phyloP scores from a whole-genome alignment of 1,139 yeast genomes.

The Candida sanyaensis region DNA sequence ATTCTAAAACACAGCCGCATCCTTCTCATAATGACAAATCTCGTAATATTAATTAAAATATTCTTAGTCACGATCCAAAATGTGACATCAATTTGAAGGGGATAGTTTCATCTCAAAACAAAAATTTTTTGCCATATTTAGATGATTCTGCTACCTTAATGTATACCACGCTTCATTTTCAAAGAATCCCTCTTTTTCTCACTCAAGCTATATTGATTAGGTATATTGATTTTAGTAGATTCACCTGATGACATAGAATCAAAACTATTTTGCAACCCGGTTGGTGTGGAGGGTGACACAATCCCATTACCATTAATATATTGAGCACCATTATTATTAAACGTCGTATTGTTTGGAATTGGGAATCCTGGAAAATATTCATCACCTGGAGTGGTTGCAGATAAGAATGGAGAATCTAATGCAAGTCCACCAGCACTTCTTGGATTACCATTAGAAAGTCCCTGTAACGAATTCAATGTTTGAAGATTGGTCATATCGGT shows the following conservation, averaged over 20 bases:
- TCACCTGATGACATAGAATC: constrained; percentile 1
- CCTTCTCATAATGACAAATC: too few species aligned
- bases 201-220: constrained; percentile 29
- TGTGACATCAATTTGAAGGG: too few species aligned
- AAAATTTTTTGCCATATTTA: neutral
- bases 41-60: too few species aligned
- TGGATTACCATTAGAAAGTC: constrained; percentile 11
- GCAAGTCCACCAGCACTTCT: constrained; percentile 19
- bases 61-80: too few species aligned
- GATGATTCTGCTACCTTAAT: constrained; percentile 19
- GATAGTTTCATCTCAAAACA: too few species aligned
- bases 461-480: constrained; percentile 29
- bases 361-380: constrained; percentile 28
- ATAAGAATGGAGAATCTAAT: constrained; percentile 48
- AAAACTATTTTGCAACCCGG: neutral
- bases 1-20: too few species aligned
- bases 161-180: constrained; percentile 50
- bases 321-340: neutral
- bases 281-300: neutral
- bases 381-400: constrained; percentile 43
- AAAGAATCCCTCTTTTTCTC: constrained; percentile 51
- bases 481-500: constrained; percentile 37
- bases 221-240: constrained; percentile 8
- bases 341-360: constrained; percentile 3
- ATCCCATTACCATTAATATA: neutral